Conservation (phyloP, 108 stramenopile species). For the Parietichytrium sp. region DNA sequence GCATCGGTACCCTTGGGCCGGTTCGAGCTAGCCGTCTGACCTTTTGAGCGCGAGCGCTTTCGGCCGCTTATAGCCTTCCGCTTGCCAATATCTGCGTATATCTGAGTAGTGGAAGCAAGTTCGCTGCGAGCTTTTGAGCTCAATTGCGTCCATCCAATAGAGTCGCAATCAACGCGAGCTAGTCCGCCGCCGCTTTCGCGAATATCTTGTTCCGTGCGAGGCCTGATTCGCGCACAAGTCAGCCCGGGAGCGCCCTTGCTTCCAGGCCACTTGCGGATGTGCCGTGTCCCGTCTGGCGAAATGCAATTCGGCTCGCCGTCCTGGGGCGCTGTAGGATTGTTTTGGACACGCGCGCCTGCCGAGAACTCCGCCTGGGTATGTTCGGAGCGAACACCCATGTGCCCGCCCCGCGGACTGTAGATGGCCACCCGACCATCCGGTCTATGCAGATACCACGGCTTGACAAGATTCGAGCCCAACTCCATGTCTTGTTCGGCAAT, state of each 20-base stretch:
- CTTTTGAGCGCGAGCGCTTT: too few relatives aligned
- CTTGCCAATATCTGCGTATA: too few relatives aligned
- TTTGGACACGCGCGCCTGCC: neutral
- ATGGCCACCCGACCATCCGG: neutral
- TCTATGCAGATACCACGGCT: neutral
- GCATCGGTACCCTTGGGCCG: too few relatives aligned
- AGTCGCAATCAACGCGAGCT: neutral
- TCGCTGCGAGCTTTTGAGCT: too few relatives aligned
- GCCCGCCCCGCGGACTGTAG: conserved; percentile 16
- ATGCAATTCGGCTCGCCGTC: conserved; percentile 7
- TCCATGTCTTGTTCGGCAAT: too few relatives aligned
- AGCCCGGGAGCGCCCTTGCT: neutral
- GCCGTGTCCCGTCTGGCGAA: neutral
- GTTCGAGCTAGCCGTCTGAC: too few relatives aligned
- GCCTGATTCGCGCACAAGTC: conserved; percentile 1
- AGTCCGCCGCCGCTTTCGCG: neutral
- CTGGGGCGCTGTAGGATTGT: neutral
- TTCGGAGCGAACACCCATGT: neutral
- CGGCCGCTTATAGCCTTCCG: too few relatives aligned
- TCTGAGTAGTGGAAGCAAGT: too few relatives aligned
- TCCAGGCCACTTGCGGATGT: neutral
- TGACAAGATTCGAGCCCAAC: too few relatives aligned
- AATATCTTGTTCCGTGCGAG: neutral
- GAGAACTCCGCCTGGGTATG: conserved; percentile 2
- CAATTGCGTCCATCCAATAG: too few relatives aligned